These are phyloP conservation scores for Ganoderma resinaceum DNA, from an alignment of 1,284 basidiomycete species.

Conservation along the genomic window DNA sequence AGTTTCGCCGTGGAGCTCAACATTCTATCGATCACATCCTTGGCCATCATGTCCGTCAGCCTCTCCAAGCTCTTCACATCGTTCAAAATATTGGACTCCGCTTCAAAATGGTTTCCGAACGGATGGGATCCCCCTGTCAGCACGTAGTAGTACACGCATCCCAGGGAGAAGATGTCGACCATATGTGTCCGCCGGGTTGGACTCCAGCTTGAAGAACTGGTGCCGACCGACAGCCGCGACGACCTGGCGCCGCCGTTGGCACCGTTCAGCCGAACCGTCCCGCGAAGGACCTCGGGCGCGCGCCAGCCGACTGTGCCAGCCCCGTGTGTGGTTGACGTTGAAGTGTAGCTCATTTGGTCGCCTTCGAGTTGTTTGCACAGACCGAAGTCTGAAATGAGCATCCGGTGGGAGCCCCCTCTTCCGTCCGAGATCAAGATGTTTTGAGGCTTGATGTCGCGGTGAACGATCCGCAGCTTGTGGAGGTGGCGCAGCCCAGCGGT, in stretches of 20 bases:
- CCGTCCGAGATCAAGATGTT: constrained; percentile 92
- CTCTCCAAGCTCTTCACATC: constrained; percentile 73
- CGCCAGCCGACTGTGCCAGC: constrained; percentile 95
- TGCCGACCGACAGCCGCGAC: constrained; percentile 67
- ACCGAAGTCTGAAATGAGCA: constrained; percentile 97
- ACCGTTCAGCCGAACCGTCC: constrained; percentile 91
- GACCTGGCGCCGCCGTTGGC: constrained; percentile 53
- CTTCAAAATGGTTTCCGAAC: constrained; percentile 89
- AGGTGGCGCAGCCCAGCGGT: constrained; percentile 90
- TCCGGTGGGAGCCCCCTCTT: constrained; percentile 73
- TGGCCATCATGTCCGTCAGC: constrained; percentile 86
- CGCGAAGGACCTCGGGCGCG: constrained; percentile 91
- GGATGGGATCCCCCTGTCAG: constrained; percentile 90
- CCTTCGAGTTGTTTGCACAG: constrained; percentile 91
- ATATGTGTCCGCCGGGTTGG: constrained; percentile 85
- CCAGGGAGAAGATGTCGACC: constrained; percentile 93
- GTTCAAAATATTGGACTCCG: constrained; percentile 92
- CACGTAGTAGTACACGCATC: constrained; percentile 93
- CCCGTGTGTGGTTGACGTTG: constrained; percentile 81
- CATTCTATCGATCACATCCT: constrained; percentile 80
- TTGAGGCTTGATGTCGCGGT: constrained; percentile 98
- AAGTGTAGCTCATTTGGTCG: constrained; percentile 92
- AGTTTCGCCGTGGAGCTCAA: constrained; percentile 76
- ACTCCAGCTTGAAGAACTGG: constrained; percentile 48
- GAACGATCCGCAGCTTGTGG: constrained; percentile 95